These are phyloP conservation scores for Rhododendron simsii DNA, from an alignment of 148 eudicot species.

Conservation along the genomic window DNA sequence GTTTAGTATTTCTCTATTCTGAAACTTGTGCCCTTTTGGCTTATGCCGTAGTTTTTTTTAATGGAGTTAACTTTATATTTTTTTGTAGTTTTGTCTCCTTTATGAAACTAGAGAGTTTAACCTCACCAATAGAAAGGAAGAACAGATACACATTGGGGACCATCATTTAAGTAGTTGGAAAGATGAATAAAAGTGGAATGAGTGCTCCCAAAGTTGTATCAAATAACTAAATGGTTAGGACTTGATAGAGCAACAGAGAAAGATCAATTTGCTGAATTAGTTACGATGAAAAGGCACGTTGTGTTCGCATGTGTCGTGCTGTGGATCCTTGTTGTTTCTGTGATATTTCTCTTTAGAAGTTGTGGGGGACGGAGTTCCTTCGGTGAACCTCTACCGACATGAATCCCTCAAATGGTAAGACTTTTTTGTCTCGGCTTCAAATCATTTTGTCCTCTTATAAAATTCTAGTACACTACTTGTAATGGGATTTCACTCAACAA, in stretches of 20 bases:
- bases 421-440: background rate
- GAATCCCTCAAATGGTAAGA: conserved; percentile 10
- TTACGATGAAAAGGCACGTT: conserved; percentile 20
- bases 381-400: conserved; percentile 41
- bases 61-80: no score
- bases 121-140: no score
- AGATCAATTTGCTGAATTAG: conserved; percentile 24
- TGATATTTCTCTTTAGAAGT: conserved; percentile 11
- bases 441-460: background rate
- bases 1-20: no score
- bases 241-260: conserved; percentile 1
- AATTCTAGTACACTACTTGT: no score
- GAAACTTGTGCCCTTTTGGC: no score
- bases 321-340: conserved; percentile 26
- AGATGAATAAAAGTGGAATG: background rate
- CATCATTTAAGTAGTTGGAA: background rate
- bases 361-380: conserved; percentile 19
- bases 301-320: conserved; percentile 24
- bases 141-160: background rate
- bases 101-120: no score
- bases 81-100: no score
- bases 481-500: background rate
- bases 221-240: no score
- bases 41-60: no score
- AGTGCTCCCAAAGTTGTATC: background rate